phyloP scores from a whole-genome alignment of 139 green algal genomes.

The Asterochloris erici region DNA sequence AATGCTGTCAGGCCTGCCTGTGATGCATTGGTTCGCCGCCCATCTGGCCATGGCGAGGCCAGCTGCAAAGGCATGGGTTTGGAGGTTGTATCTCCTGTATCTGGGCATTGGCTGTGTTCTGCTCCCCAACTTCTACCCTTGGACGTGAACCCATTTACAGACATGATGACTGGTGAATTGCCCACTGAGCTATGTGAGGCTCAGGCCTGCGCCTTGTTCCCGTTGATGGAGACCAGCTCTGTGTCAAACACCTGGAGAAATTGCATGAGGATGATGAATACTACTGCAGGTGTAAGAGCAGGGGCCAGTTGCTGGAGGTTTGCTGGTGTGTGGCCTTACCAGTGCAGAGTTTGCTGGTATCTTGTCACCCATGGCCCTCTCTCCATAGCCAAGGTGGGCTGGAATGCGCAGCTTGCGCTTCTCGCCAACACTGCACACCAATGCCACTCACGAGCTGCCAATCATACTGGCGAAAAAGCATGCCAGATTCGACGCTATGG shows the following conservation, averaged over 20 bases:
- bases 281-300: not conserved
- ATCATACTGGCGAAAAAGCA: not conserved
- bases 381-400: slow-evolving; percentile 54
- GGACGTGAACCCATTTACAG: slow-evolving; percentile 40
- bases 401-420: slow-evolving; percentile 69
- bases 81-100: slow-evolving; percentile 61
- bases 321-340: not conserved
- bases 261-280: not conserved
- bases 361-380: slow-evolving; percentile 41
- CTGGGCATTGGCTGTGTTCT: slow-evolving; percentile 53
- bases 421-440: slow-evolving; percentile 39
- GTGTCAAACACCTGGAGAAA: slow-evolving; percentile 13
- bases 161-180: not conserved
- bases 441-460: not conserved
- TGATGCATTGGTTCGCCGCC: slow-evolving; percentile 75
- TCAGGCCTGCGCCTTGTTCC: not conserved
- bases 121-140: slow-evolving; percentile 78
- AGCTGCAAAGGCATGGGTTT: slow-evolving; percentile 21
- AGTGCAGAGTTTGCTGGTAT: slow-evolving; percentile 43
- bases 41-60: not conserved
- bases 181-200: not conserved
- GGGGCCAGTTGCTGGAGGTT: not conserved
- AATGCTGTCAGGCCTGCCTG: slow-evolving; percentile 75
- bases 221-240: slow-evolving; percentile 16
- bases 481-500: too few relatives aligned